A percentile compares a stretch with the other conserved stretches of the same genome.
phyloP scores from a whole-genome alignment of 306 rosid species.

The Amphicarpaea edgeworthii region DNA sequence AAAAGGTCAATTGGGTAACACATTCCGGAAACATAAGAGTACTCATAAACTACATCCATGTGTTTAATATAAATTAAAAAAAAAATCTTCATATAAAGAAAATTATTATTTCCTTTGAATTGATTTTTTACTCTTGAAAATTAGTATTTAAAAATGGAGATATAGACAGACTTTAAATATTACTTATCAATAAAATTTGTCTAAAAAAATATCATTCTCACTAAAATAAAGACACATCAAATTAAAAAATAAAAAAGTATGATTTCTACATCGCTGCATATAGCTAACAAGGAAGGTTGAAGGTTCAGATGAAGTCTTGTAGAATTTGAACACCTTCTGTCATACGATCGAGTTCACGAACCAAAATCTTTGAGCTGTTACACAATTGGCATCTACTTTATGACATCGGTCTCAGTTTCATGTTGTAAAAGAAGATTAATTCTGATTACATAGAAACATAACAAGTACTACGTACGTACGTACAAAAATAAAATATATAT shows the following conservation, averaged over 20 bases:
- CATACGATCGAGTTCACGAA: background rate
- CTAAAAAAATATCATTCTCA: background rate
- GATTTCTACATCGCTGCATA: background rate
- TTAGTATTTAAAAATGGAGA: background rate
- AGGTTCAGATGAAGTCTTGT: background rate
- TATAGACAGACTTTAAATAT: background rate
- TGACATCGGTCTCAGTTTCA: background rate
- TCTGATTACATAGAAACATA: background rate
- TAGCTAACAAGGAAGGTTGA: background rate
- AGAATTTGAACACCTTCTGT: background rate
- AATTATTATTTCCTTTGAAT: no score
- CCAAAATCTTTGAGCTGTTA: background rate
- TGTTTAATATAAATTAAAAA: no score
- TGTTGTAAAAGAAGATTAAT: background rate
- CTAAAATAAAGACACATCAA: background rate
- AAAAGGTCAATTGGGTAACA: no score
- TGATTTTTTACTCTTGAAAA: background rate
- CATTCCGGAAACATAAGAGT: no score
- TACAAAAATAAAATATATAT: background rate
- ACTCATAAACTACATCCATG: no score
- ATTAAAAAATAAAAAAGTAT: no score
- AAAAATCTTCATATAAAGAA: no score
- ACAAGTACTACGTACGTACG: no score
- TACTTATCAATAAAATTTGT: background rate
- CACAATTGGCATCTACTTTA: constrained; percentile 1